These are phyloP conservation scores for Lodderomyces margitis DNA, from an alignment of 1,139 yeast genomes.

Conservation along the genomic window DNA sequence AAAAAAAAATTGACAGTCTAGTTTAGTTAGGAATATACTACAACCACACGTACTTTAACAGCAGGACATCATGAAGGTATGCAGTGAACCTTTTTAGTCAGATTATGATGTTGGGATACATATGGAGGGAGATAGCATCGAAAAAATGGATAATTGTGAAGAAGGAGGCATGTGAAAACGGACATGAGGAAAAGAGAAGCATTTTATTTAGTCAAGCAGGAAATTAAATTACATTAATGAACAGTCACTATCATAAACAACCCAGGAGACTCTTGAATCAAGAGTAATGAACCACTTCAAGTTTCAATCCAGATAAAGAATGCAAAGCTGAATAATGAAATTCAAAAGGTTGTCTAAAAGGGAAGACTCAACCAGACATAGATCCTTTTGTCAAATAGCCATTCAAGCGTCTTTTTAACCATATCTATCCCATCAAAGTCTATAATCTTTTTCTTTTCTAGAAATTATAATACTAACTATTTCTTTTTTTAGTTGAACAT, in stretches of 20 bases:
- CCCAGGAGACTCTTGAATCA: too few relatives aligned
- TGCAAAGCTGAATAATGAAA: too few relatives aligned
- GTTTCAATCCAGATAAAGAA: too few relatives aligned
- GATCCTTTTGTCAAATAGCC: too few relatives aligned
- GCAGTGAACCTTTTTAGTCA: not conserved
- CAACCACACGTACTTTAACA: conserved; percentile 1
- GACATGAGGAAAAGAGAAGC: too few relatives aligned
- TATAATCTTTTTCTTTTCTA: not conserved
- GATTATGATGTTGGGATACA: not conserved
- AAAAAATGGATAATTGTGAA: not conserved
- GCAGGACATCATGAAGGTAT: conserved; percentile 3
- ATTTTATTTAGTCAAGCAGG: too few relatives aligned
- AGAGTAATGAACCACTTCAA: too few relatives aligned
- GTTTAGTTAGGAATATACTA: not conserved
- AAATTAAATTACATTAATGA: too few relatives aligned
- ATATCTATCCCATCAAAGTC: not conserved
- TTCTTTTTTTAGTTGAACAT: conserved; percentile 73
- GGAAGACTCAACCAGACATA: too few relatives aligned
- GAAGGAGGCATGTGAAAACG: too few relatives aligned
- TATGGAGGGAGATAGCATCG: not conserved
- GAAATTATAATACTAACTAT: conserved; percentile 16
- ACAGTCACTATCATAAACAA: too few relatives aligned
- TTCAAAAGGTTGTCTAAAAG: too few relatives aligned
- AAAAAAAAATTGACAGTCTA: not conserved
- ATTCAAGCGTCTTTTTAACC: not conserved